These are phyloP conservation scores for Aspergillus panamensis DNA, from an alignment of 495 filamentous ascomycete species.

Conservation along the genomic window DNA sequence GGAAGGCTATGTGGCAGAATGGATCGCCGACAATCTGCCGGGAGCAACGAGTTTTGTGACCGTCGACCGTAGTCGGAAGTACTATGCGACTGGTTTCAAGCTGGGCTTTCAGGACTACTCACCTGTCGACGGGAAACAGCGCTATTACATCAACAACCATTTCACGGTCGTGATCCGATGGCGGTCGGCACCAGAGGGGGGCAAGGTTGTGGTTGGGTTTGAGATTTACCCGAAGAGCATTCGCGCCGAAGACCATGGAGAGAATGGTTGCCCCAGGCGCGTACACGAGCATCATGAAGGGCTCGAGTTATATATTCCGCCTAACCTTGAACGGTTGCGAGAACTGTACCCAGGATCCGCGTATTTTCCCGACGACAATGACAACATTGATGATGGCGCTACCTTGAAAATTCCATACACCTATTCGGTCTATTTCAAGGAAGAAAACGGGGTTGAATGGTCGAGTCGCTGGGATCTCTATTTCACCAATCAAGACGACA, in stretches of 20 bases:
- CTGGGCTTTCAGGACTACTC: conserved; percentile 74
- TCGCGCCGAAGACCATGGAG: conserved; percentile 55
- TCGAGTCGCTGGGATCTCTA: conserved; percentile 86
- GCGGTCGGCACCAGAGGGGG: conserved; percentile 68
- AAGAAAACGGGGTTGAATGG: conserved; percentile 83
- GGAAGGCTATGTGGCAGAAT: conserved; percentile 86
- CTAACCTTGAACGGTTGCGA: conserved; percentile 55
- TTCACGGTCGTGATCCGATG: conserved; percentile 85
- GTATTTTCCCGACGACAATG: conserved; percentile 53
- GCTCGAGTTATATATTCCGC: conserved; percentile 65
- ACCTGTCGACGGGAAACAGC: conserved; percentile 54
- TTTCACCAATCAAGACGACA: conserved; percentile 86
- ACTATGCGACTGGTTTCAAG: conserved; percentile 96
- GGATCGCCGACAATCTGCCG: conserved; percentile 94
- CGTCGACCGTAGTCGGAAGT: conserved; percentile 81
- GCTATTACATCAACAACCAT: conserved; percentile 87
- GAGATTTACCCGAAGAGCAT: conserved; percentile 92
- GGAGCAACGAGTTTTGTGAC: conserved; percentile 93
- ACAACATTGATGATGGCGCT: conserved; percentile 62
- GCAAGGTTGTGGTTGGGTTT: conserved; percentile 85
- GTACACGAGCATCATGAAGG: conserved; percentile 58
- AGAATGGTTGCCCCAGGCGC: conserved; percentile 63
- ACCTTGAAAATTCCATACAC: conserved; percentile 81
- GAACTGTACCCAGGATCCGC: conserved; percentile 57
- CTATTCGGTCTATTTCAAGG: conserved; percentile 89